Conservation (phyloP, 78 protist genomes). For the Guillardia theta region DNA sequence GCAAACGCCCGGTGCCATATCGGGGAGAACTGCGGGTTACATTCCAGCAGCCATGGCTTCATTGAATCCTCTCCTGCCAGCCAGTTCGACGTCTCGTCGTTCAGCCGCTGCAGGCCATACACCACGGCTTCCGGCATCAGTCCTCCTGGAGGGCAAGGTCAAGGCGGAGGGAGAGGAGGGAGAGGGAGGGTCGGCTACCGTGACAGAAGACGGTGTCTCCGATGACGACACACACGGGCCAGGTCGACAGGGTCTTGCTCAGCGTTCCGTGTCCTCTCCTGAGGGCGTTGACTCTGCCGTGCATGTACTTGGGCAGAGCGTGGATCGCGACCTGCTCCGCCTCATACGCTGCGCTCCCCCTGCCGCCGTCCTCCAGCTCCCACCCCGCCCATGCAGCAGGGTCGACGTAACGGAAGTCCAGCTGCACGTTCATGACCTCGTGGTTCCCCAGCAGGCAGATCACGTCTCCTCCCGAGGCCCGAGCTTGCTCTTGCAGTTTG, state of each 20-base stretch:
- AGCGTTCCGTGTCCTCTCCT: background rate
- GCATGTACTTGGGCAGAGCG: background rate
- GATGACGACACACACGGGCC: background rate
- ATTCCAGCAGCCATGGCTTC: background rate
- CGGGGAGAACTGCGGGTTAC: background rate
- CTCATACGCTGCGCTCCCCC: too few relatives aligned
- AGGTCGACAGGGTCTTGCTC: background rate
- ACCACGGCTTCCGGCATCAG: background rate
- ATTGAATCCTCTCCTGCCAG: background rate
- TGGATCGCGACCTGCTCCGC: background rate
- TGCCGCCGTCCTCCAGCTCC: too few relatives aligned
- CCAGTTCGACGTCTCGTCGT: background rate
- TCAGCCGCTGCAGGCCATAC: background rate
- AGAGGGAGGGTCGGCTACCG: too few relatives aligned
- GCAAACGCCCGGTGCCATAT: background rate
- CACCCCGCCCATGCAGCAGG: background rate
- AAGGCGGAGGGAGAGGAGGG: too few relatives aligned
- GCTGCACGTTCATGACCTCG: constrained; percentile 51
- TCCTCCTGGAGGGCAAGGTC: too few relatives aligned
- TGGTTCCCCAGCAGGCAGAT: constrained; percentile 48
- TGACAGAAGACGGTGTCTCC: background rate
- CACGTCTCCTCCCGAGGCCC: constrained; percentile 17
- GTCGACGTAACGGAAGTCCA: constrained; percentile 12
- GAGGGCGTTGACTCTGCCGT: background rate
- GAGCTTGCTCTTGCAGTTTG: background rate